Conservation (phyloP, 139 green algal species). For the Raphidocelis subcapitata region DNA sequence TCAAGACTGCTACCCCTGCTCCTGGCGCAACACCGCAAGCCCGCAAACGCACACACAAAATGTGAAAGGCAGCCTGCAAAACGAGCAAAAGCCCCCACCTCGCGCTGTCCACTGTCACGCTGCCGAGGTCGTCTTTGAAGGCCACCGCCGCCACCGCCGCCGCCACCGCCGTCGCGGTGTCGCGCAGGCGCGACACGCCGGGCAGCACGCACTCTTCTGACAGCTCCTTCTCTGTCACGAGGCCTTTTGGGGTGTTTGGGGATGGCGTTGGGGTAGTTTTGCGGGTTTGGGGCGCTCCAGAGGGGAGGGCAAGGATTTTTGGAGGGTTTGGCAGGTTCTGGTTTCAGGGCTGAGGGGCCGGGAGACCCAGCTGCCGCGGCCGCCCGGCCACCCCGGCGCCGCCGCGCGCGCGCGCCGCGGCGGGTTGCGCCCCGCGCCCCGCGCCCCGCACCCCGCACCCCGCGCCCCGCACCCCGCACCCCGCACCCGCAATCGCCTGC, state of each 20-base stretch:
- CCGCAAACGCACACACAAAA: no score
- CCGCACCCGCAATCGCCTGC: constrained; percentile 45
- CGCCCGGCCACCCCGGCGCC: no score
- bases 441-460: not conserved
- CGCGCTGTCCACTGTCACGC: no score
- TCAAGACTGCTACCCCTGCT: no score
- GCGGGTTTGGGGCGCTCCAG: not conserved
- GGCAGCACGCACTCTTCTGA: constrained; percentile 20
- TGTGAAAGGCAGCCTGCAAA: no score
- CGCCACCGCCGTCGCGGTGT: constrained; percentile 3
- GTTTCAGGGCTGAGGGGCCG: no score
- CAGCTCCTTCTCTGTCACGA: constrained; percentile 16
- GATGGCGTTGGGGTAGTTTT: no score
- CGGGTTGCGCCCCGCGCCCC: not conserved
- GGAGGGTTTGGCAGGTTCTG: not conserved
- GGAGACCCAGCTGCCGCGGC: no score
- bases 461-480: not conserved
- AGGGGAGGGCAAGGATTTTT: not conserved
- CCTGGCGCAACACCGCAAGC: no score
- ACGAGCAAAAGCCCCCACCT: no score
- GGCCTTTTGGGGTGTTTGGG: constrained; percentile 5
- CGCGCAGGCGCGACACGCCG: not conserved
- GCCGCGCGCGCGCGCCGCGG: no score
- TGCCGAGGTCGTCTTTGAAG: no score
- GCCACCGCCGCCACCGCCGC: constrained; percentile 4